Conservation (phyloP, 805 yeast genomes). For the Yarrowia sp. region DNA sequence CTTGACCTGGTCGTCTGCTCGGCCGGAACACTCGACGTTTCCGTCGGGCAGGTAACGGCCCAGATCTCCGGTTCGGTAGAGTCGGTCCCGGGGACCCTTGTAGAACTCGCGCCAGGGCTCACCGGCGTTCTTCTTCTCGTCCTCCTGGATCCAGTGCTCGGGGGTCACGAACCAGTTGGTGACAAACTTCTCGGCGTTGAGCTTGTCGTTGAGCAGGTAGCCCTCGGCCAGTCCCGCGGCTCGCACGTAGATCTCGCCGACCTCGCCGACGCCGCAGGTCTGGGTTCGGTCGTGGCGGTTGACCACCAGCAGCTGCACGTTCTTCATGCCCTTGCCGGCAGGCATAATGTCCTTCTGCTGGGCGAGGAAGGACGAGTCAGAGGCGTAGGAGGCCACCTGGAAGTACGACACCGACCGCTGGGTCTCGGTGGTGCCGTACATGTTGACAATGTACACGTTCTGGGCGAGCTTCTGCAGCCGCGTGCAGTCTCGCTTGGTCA, state of each 20-base stretch:
- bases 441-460: slow-evolving; percentile 88
- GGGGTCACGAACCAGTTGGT: slow-evolving; percentile 87
- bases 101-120: slow-evolving; percentile 79
- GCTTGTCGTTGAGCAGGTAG: slow-evolving; percentile 87
- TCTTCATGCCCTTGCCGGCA: slow-evolving; percentile 97
- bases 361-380: slow-evolving; percentile 76
- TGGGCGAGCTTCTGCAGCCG: slow-evolving; percentile 90
- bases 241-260: slow-evolving; percentile 97
- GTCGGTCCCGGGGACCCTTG: slow-evolving; percentile 94
- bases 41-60: slow-evolving; percentile 98
- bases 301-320: slow-evolving; percentile 92
- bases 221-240: slow-evolving; percentile 99
- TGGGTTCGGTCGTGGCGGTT: slow-evolving; percentile 87
- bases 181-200: slow-evolving; percentile 86
- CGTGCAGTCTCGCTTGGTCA: slow-evolving; percentile 95
- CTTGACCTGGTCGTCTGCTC: slow-evolving; percentile 99
- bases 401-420: slow-evolving; percentile 97
- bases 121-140: slow-evolving; percentile 51
- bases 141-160: slow-evolving; percentile 65
- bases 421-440: slow-evolving; percentile 99
- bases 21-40: slow-evolving; percentile 96
- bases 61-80: slow-evolving; percentile 96
- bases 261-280: slow-evolving; percentile 98
- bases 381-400: slow-evolving; percentile 76
- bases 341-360: slow-evolving; percentile 95